Conservation (phyloP, 2,329 filamentous ascomycete species). For the Aspergillus tanneri region DNA sequence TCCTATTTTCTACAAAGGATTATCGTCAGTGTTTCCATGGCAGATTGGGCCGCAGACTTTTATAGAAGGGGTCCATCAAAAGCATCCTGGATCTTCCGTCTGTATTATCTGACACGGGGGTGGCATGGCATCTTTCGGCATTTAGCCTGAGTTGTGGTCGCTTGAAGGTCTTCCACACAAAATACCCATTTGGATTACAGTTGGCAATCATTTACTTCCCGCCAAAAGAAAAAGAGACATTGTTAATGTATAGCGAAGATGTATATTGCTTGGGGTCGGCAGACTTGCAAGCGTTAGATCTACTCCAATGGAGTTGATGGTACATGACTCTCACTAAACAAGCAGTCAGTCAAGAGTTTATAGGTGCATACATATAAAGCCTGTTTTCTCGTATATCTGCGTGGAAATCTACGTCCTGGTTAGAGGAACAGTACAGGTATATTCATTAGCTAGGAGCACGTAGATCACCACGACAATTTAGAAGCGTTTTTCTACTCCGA, state of each 20-base stretch:
- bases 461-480: too few species aligned
- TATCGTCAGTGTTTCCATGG: slow-evolving; percentile 1
- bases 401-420: neutral
- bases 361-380: neutral
- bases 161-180: slow-evolving; percentile 6
- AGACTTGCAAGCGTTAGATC: neutral
- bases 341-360: neutral
- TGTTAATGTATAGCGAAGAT: neutral
- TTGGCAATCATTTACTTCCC: neutral
- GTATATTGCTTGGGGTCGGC: neutral
- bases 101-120: slow-evolving; percentile 3
- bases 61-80: slow-evolving; percentile 16
- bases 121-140: slow-evolving; percentile 12
- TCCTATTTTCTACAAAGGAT: slow-evolving; percentile 6
- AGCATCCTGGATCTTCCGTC: slow-evolving; percentile 21
- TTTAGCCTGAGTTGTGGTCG: slow-evolving; percentile 12
- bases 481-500: neutral
- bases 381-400: too few species aligned
- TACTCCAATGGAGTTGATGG: neutral
- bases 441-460: too few species aligned
- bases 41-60: slow-evolving; percentile 11
- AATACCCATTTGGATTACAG: slow-evolving; percentile 14
- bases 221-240: too few species aligned
- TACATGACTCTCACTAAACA: too few species aligned
- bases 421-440: neutral